phyloP scores from a whole-genome alignment of 1,139 yeast genomes.

The Arxiozyma heterogenica region DNA sequence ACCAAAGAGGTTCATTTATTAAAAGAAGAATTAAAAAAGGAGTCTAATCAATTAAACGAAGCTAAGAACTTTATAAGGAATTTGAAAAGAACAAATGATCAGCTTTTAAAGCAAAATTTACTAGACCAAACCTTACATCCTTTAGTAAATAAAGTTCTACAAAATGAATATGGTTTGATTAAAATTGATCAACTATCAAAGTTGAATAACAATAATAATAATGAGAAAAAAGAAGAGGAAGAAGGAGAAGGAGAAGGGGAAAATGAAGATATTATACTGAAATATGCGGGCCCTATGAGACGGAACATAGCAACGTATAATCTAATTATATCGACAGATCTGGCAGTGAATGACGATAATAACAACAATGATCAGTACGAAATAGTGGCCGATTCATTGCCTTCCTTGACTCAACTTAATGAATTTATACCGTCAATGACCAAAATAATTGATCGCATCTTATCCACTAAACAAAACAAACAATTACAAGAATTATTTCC shows the following conservation, averaged over 20 bases:
- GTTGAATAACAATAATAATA: no score
- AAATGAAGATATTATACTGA: background rate
- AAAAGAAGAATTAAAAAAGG: slow-evolving; percentile 18
- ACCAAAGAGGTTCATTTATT: slow-evolving; percentile 19
- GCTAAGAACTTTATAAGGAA: slow-evolving; percentile 9
- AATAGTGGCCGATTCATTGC: background rate
- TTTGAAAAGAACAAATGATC: slow-evolving; percentile 11
- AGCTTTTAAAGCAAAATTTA: slow-evolving; percentile 15
- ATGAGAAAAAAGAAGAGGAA: background rate
- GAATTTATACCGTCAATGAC: slow-evolving; percentile 1
- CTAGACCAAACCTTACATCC: slow-evolving; percentile 23
- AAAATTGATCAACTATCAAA: background rate
- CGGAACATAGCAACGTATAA: slow-evolving; percentile 9
- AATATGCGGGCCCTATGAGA: background rate
- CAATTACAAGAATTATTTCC: background rate
- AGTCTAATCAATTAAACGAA: slow-evolving; percentile 17
- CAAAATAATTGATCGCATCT: background rate
- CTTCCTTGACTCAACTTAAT: background rate
- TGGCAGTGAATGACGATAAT: background rate
- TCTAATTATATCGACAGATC: background rate
- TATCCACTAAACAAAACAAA: background rate
- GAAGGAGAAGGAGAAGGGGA: background rate
- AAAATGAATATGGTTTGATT: slow-evolving; percentile 21
- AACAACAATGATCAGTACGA: background rate
- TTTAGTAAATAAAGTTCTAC: slow-evolving; percentile 20